A percentile compares a stretch with the other conserved stretches of the same genome.
phyloP scores from a whole-genome alignment of 2,329 filamentous ascomycete genomes.

The Claviceps quebecensis region DNA sequence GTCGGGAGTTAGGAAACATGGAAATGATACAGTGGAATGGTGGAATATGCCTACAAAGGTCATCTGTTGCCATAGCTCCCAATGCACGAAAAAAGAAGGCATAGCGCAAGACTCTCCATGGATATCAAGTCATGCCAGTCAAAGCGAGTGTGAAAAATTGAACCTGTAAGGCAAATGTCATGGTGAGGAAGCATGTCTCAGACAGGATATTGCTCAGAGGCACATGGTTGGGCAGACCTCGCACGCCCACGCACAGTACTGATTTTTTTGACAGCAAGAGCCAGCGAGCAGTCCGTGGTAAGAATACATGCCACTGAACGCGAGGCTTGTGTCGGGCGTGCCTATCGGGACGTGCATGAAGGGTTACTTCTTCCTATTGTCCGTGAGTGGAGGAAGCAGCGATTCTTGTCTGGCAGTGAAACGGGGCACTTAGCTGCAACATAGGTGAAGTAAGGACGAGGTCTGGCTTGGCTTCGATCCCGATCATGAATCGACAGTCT shows the following conservation, averaged over 20 bases:
- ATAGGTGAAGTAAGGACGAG: neutral
- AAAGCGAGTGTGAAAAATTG: neutral
- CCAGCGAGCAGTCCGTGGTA: conserved; percentile 4
- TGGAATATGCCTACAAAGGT: conserved; percentile 53
- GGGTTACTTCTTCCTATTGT: neutral
- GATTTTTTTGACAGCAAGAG: conserved; percentile 4
- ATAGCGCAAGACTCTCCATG: conserved; percentile 10
- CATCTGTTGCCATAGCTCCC: conserved; percentile 82
- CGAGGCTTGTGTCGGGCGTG: neutral
- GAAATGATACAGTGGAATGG: neutral
- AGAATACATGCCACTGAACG: neutral
- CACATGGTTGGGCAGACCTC: neutral
- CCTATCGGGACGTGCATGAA: neutral
- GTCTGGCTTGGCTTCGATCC: neutral
- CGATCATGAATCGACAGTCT: neutral
- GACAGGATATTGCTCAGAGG: neutral
- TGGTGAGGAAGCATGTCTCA: conserved; percentile 1
- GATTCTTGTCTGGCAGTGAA: neutral
- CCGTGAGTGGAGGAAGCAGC: neutral
- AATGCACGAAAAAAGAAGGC: conserved; percentile 47
- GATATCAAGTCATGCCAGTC: neutral
- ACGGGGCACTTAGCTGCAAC: neutral
- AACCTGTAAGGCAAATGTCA: neutral
- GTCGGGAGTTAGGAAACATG: too few relatives aligned
- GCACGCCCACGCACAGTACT: neutral